Base-by-base conservation (phyloP, 1,284 basidiomycete genomes). In the Entoloma clypeatum region DNA sequence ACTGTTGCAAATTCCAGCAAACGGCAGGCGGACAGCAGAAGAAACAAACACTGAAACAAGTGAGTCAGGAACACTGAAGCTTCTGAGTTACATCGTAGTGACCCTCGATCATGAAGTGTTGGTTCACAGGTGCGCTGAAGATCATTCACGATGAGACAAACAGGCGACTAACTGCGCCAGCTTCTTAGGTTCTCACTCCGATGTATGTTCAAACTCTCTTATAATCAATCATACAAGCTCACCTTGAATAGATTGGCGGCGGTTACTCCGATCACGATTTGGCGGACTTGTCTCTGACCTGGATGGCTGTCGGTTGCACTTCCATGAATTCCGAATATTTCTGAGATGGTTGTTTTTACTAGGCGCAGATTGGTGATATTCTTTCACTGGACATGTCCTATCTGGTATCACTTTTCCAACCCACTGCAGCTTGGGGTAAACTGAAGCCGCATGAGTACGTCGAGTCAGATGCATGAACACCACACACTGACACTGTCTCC, bases 181-280 rank as follows among this genome's bases (percentile, higher is more conserved):
- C 13, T 35, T 32, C 34, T 39, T 40, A 77, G 78, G 77, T n/a
- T 70, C 61, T 39, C 79, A 82, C 54, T 68, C 76, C n/a, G 80
- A 83, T 58, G 77, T 79, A 57, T 47, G 11, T 29, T 38, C 29
- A 18, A 9, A 11, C 11, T 34, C 18, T 13, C 4, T 11, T 30
- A 10, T 29, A 18, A 5, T 13, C n/a, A n/a, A n/a, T 36, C 25
- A 21, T 18, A 7, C 24, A 32, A 26, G 22, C 25, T 37, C 32
- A 44, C 28, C 29, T 41, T 35, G 36, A n/a, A 14, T 47, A 84
- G 81, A 71, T 85, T 39, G 83, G 82, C 25, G 82, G 83, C 16
- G 82, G 82, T 23, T 86, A 76, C 59, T 56, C 67, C 21, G 66
- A 75, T 30, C 83, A 83, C 54, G 83, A 86, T 50, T 57, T 86